phyloP scores from a whole-genome alignment of 2,329 filamentous ascomycete genomes.

The Cercospora beticola region DNA sequence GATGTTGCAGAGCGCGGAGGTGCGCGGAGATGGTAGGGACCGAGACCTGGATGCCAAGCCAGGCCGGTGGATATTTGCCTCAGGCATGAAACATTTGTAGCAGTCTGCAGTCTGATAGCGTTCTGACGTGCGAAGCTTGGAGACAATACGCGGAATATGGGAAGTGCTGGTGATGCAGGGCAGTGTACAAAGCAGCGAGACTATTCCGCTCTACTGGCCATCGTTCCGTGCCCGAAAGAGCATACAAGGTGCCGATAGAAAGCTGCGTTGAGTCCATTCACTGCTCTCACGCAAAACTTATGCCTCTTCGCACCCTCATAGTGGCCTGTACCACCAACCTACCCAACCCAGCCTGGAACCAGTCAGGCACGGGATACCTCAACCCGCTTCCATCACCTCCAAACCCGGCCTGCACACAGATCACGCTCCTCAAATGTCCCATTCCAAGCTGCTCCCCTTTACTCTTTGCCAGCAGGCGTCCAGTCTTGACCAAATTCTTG shows the following conservation, averaged over 20 bases:
- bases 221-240: not conserved
- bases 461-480: slow-evolving; percentile 17
- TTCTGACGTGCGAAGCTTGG: not conserved
- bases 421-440: slow-evolving; percentile 16
- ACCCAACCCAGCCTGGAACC: slow-evolving; percentile 3
- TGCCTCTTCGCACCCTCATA: slow-evolving; percentile 2
- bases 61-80: not conserved
- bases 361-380: slow-evolving; percentile 6
- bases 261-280: no score
- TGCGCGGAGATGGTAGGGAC: not conserved
- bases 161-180: not conserved
- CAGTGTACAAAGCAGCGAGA: no score
- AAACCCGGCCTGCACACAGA: slow-evolving; percentile 15
- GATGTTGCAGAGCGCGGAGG: not conserved
- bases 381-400: slow-evolving; percentile 5
- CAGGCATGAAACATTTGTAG: not conserved
- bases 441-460: slow-evolving; percentile 16
- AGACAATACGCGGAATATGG: not conserved
- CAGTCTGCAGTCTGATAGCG: not conserved
- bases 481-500: slow-evolving; percentile 23
- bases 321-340: slow-evolving; percentile 1
- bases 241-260: not conserved
- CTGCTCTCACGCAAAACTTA: not conserved
- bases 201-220: not conserved
- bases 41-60: not conserved